Evolutionary conservation across 2,329 filamentous ascomycete species (phyloP), one percentile per base, ranked within the genome.

Genomic region (Penicillium sumatraense): DNA sequence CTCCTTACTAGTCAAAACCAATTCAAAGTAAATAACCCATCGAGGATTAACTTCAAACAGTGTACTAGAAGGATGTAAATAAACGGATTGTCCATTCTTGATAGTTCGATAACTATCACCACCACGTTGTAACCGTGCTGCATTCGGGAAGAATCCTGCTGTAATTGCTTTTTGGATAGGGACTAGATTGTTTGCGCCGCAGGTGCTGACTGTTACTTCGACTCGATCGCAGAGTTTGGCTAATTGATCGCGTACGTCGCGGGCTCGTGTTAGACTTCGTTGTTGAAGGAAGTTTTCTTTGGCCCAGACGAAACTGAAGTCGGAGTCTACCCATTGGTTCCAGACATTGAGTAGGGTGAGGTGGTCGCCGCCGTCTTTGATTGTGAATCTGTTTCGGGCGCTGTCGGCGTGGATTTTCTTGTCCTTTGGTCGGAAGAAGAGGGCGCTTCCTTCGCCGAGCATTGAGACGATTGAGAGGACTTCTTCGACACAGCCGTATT

Each of bases 381-480:
- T 81, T 0, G 91, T 96, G 75, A 98, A 98, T 1, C 93, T 86
- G 31, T 89, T 88, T 13, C 92, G 87, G 0, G 95, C 95, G 58
- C 89, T 91, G 73, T 99, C 93, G 11, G 95, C 95, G 68, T 97
- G 91, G 24, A 97, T 89, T 73, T 96, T 96, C 80, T 98, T 97
- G 77, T 99, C 93, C 71, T 97, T 96, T 18, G 95, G 93, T 0
- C 92, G 84, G 82, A 96, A 96, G 80, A 97, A 99, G 5, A 99
- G 83, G 0, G 92, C 88, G 3, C 89, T 91, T 1, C 90, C 86
- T 76, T 98, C 95, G 57, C 89, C 87, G 0, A 98, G 83, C 90
- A 98, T 96, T 38, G 93, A 87, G n/a, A 98, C 91, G 46, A 98
- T 91, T 0, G 90, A 92, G 14, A 99, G 80, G 0, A 98, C 86